Evolutionary conservation across 129 eudicot species (phyloP).

Genomic region (Helianthus tuberosus): DNA sequence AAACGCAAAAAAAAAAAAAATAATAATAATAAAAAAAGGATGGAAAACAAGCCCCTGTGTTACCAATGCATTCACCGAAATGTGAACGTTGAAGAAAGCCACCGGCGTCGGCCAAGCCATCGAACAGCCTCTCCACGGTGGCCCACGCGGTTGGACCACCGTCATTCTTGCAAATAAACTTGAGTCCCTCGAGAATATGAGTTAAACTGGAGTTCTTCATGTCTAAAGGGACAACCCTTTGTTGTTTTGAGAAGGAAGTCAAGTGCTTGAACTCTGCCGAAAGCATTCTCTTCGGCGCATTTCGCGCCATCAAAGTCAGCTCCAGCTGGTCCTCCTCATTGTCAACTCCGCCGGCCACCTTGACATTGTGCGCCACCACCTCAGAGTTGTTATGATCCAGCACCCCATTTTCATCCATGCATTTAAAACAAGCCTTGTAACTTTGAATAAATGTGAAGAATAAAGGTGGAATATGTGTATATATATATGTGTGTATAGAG

Average conservation of each 20-base stretch:
- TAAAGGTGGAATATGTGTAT: neutral
- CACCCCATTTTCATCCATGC: constrained; percentile 22
- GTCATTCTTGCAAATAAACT: constrained; percentile 62
- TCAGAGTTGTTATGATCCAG: constrained; percentile 15
- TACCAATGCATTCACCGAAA: constrained; percentile 83
- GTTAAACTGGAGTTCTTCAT: neutral
- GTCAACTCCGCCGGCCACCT: constrained; percentile 36
- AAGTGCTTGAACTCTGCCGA: constrained; percentile 1
- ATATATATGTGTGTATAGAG: no score
- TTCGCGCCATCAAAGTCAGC: constrained; percentile 19
- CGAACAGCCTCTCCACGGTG: constrained; percentile 61
- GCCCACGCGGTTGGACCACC: constrained; percentile 20
- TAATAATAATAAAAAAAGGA: no score
- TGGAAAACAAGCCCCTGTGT: neutral
- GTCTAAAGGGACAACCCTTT: no score
- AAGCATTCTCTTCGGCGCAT: constrained; percentile 53
- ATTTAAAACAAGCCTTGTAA: neutral
- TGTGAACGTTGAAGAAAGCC: constrained; percentile 74
- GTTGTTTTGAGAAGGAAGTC: constrained; percentile 53
- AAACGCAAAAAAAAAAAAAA: no score
- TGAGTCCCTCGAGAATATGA: constrained; percentile 44
- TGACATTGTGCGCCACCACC: constrained; percentile 4
- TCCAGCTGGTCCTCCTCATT: no score
- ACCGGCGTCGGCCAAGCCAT: constrained; percentile 41
- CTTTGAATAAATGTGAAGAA: constrained; percentile 16